phyloP scores from a whole-genome alignment of 352 stramenopile genomes.

The Pythium sp. region DNA sequence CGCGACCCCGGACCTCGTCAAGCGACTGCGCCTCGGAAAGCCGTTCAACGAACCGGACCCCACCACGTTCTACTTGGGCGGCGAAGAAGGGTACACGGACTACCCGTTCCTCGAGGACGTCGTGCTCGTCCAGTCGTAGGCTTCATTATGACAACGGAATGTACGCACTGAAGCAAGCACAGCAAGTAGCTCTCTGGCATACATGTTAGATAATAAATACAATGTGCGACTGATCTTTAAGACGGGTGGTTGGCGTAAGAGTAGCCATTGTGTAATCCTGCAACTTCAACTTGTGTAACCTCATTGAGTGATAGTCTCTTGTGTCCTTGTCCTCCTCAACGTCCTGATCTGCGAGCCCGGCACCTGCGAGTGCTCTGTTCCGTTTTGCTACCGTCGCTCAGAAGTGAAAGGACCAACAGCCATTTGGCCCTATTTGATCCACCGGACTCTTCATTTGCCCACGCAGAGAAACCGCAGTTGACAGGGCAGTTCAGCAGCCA shows the following conservation, averaged over 20 bases:
- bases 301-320: neutral
- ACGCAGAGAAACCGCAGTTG: neutral
- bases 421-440: no score
- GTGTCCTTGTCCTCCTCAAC: neutral
- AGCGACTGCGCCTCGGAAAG: conserved; percentile 22
- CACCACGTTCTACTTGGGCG: conserved; percentile 26
- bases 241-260: neutral
- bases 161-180: neutral
- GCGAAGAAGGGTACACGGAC: conserved; percentile 26
- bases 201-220: neutral
- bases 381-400: neutral
- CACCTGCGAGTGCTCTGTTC: neutral
- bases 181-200: neutral
- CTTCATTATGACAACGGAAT: neutral
- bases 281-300: conserved; percentile 1
- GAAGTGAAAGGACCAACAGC: neutral
- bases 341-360: neutral
- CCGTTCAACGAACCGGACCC: conserved; percentile 31
- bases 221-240: neutral
- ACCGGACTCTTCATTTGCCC: neutral
- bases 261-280: neutral
- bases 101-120: conserved; percentile 13
- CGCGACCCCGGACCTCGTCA: conserved; percentile 42
- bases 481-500: neutral
- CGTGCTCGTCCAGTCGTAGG: neutral